phyloP scores from a whole-genome alignment of 2,329 filamentous ascomycete species.

The Aspergillus sp. region DNA sequence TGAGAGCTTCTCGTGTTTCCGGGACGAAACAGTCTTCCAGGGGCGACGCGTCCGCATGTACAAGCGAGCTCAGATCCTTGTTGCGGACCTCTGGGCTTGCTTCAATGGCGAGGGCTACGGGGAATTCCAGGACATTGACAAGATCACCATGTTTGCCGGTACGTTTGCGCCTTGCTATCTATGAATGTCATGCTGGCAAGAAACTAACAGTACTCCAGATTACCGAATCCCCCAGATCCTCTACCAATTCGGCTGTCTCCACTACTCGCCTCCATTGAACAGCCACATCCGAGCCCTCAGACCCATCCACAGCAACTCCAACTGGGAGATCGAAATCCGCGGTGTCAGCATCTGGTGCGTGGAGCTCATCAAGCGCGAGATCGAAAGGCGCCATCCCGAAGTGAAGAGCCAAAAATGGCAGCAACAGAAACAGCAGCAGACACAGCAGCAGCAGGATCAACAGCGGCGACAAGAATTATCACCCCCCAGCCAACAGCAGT shows the following conservation, averaged over 20 bases:
- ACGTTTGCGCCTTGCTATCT: conserved; percentile 3
- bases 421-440: background rate
- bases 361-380: conserved; percentile 77
- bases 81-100: conserved; percentile 93
- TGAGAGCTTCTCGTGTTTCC: conserved; percentile 73
- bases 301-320: conserved; percentile 60
- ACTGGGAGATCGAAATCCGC: conserved; percentile 79
- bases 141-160: conserved; percentile 93
- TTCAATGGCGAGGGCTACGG: conserved; percentile 77
- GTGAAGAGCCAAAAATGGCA: conserved; percentile 33
- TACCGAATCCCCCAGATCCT: conserved; percentile 95
- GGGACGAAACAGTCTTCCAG: conserved; percentile 70
- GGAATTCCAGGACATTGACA: conserved; percentile 79
- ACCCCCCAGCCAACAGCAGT: no score
- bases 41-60: conserved; percentile 70
- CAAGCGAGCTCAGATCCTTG: conserved; percentile 92
- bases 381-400: conserved; percentile 62
- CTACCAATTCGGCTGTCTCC: conserved; percentile 69
- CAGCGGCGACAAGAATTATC: no score
- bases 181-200: background rate
- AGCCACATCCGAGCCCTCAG: conserved; percentile 58
- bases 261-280: conserved; percentile 73
- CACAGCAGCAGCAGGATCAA: background rate
- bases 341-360: conserved; percentile 96
- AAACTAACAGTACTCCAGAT: conserved; percentile 43